These are phyloP conservation scores for Biscutella laevigata DNA, from an alignment of 441 rosid genomes.

Conservation along the genomic window DNA sequence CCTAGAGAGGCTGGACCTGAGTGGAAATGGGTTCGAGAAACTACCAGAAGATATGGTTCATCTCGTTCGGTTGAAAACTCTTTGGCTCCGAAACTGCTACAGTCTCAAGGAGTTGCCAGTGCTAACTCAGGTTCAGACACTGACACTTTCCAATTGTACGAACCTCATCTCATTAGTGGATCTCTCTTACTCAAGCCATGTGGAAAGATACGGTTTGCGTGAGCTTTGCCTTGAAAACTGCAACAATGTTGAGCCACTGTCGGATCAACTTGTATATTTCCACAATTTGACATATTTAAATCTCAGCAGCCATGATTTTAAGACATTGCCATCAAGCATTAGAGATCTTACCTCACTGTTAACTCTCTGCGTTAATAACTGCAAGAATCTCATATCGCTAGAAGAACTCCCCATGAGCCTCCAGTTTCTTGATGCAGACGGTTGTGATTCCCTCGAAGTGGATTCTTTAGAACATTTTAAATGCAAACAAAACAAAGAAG, in stretches of 20 bases:
- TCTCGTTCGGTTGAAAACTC: constrained; percentile 1
- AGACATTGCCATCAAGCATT: constrained; percentile 26
- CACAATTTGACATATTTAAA: constrained; percentile 18
- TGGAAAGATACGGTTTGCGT: constrained; percentile 10
- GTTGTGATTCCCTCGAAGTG: constrained; percentile 20
- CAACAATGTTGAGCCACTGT: constrained; percentile 22
- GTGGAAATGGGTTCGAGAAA: constrained; percentile 8
- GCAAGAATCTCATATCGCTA: constrained; percentile 29
- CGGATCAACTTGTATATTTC: constrained; percentile 22
- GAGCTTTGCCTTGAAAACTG: constrained; percentile 26
- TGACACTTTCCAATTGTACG: constrained; percentile 9
- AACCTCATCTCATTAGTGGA: constrained; percentile 4
- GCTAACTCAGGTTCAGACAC: constrained; percentile 10
- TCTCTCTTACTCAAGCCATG: neutral
- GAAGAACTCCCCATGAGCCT: constrained; percentile 23
- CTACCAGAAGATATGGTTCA: constrained; percentile 4
- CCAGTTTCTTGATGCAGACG: constrained; percentile 5
- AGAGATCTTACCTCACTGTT: constrained; percentile 20
- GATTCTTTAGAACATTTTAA: neutral
- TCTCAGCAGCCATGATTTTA: constrained; percentile 27
- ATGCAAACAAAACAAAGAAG: neutral
- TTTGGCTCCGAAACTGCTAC: constrained; percentile 6
- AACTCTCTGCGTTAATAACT: constrained; percentile 16
- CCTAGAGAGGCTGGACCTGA: constrained; percentile 2
- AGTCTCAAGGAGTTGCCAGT: neutral